A percentile compares a stretch with the other conserved stretches of the same genome.
These are phyloP conservation scores for Tremella mesenterica DNA, from an alignment of 768 basidiomycete species.

Conservation along the genomic window DNA sequence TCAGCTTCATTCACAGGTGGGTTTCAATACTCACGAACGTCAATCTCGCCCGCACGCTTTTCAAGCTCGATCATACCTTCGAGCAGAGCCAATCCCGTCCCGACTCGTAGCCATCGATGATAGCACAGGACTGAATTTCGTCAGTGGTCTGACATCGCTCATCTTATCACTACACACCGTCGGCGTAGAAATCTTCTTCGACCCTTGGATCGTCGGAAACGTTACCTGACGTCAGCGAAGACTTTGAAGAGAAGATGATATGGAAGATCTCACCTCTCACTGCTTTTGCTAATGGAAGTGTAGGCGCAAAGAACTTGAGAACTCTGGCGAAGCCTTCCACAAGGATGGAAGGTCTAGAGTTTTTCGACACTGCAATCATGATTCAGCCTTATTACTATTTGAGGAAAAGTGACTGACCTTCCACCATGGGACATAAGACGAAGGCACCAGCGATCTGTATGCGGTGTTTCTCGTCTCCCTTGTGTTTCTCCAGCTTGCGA, in stretches of 20 bases:
- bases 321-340: slow-evolving; percentile 30
- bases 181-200: slow-evolving; percentile 44
- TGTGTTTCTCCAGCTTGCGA: slow-evolving; percentile 9
- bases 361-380: slow-evolving; percentile 27
- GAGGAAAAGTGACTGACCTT: slow-evolving; percentile 22
- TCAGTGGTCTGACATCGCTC: background rate
- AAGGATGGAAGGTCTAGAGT: slow-evolving; percentile 36
- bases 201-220: slow-evolving; percentile 46
- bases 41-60: slow-evolving; percentile 34
- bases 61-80: slow-evolving; percentile 39
- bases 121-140: slow-evolving; percentile 41
- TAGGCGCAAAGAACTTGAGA: slow-evolving; percentile 34
- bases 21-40: slow-evolving; percentile 32
- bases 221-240: slow-evolving; percentile 24
- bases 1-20: background rate
- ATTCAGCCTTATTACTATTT: background rate
- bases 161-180: slow-evolving; percentile 26
- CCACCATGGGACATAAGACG: slow-evolving; percentile 43
- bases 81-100: slow-evolving; percentile 43
- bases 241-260: background rate
- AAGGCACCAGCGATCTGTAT: slow-evolving; percentile 43
- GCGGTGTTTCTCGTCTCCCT: slow-evolving; percentile 23
- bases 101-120: slow-evolving; percentile 43
- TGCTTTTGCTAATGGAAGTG: slow-evolving; percentile 39
- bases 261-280: slow-evolving; percentile 25